Evolutionary conservation across 495 filamentous ascomycete genomes (phyloP), one percentile per base, ranked within the genome.

Genomic region (Penicillium atrosanguineum): DNA sequence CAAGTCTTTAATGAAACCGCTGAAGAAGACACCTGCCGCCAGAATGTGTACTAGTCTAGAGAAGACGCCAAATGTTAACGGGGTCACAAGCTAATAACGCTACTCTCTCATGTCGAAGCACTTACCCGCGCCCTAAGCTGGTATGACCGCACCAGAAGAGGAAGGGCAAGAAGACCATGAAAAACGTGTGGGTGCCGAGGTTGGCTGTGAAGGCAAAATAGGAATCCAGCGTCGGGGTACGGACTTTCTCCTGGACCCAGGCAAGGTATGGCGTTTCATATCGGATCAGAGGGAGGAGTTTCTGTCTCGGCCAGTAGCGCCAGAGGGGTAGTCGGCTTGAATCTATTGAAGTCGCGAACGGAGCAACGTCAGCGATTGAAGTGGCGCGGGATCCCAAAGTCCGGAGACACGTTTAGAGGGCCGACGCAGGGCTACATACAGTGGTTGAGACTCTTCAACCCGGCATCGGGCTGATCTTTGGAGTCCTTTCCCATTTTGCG

Each of bases 131-230:
- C 25, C 88, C 94, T 43, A 95, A 79, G 50, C 74, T 83, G 26
- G 84, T 83, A 64, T 89, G 87, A 25, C 94, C 93, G 64, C 89
- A 93, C 94, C 94, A 98, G 74, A 97, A 97, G 50, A 97, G 79
- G 46, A 97, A 87, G 4, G 94, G 94, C 53, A 98, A 71, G 44
- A 88, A 83, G 46, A 95, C 79, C 92, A 96, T 98, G 76, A 96
- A 98, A 76, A 96, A 97, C 1, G 94, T 98, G 73, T 98, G 94
- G 5, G 94, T 98, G 28, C 94, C 94, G 38, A 97, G 86, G 71
- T 97, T 98, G 57, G 94, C 94, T 1, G 93, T 96, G 57, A 94
- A 87, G 14, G 93, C 92, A 65, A 98, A 98, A 71, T 96, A 98
- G 23, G 89, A 88, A 70, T 98, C 94, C 50, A 97, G 83, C 4